Evolutionary conservation across 495 filamentous ascomycete genomes (phyloP).

Genomic region (Glutinoglossum americanum): DNA sequence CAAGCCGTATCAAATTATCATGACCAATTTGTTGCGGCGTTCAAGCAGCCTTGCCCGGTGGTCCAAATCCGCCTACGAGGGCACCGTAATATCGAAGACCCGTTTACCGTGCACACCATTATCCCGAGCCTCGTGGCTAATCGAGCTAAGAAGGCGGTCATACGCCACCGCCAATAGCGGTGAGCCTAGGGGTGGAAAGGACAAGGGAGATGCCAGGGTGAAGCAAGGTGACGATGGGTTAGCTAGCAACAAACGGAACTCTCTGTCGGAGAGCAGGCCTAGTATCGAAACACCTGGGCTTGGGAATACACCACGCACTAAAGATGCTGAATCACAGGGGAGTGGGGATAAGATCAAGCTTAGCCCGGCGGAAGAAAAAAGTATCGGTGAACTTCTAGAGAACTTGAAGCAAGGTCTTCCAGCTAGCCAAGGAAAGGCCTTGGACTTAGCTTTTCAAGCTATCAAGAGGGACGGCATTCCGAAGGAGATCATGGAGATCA

Average conservation of each 20-base stretch:
- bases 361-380: constrained; percentile 18
- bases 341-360: constrained; percentile 10
- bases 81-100: constrained; percentile 21
- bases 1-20: constrained; percentile 23
- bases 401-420: constrained; percentile 28
- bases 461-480: constrained; percentile 32
- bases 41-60: constrained; percentile 41
- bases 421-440: constrained; percentile 17
- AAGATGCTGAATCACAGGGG: not conserved
- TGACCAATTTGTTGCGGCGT: constrained; percentile 44
- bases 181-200: constrained; percentile 26
- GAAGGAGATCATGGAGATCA: constrained; percentile 24
- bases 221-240: constrained; percentile 10
- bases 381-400: constrained; percentile 20
- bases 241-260: constrained; percentile 11
- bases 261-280: constrained; percentile 2
- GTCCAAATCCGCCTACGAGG: constrained; percentile 30
- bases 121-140: constrained; percentile 18
- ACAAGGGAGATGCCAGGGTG: constrained; percentile 15
- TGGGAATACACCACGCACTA: not conserved
- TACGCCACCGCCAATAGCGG: constrained; percentile 32
- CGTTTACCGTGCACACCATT: constrained; percentile 6
- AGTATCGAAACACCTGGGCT: not conserved
- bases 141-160: constrained; percentile 25
- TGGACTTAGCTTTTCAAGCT: constrained; percentile 21